phyloP scores from a whole-genome alignment of 1,284 basidiomycete species.

The Cystobasidium pallidum region DNA sequence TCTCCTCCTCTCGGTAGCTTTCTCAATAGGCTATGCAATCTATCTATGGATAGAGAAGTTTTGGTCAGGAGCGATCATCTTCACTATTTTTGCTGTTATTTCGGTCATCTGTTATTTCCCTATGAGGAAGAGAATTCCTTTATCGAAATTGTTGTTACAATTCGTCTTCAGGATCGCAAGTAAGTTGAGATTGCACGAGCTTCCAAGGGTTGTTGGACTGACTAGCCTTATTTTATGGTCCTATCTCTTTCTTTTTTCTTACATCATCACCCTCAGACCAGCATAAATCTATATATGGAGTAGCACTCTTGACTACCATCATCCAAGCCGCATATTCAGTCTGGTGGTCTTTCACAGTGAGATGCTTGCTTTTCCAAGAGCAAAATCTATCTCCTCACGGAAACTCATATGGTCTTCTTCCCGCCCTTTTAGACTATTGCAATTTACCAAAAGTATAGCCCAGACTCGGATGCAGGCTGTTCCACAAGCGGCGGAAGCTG shows the following conservation, averaged over 20 bases:
- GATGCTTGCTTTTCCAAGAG: conserved; percentile 63
- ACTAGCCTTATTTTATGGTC: too few species aligned
- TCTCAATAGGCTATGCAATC: conserved; percentile 62
- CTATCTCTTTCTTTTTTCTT: conserved; percentile 5
- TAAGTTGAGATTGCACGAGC: conserved; percentile 3
- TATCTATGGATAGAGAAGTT: conserved; percentile 80
- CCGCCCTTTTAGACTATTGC: neutral
- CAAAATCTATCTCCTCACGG: too few species aligned
- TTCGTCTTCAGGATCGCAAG: conserved; percentile 60
- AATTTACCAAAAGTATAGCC: conserved; percentile 19
- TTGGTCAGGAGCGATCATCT: conserved; percentile 75
- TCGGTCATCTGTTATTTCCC: conserved; percentile 42
- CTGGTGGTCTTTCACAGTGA: conserved; percentile 63
- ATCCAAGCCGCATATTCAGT: conserved; percentile 65
- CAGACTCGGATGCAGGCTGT: conserved; percentile 56
- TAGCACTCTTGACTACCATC: conserved; percentile 71
- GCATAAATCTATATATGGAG: conserved; percentile 77
- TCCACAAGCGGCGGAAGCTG: conserved; percentile 36
- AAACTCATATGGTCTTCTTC: too few species aligned
- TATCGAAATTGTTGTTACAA: conserved; percentile 76
- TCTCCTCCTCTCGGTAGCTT: conserved; percentile 43
- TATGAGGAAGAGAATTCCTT: conserved; percentile 65
- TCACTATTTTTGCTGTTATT: conserved; percentile 63
- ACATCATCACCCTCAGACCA: conserved; percentile 64
- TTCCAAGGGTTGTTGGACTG: too few species aligned